Base-by-base conservation (phyloP, 2,329 filamentous ascomycete species). In the Colletotrichum ledebouriae region DNA sequence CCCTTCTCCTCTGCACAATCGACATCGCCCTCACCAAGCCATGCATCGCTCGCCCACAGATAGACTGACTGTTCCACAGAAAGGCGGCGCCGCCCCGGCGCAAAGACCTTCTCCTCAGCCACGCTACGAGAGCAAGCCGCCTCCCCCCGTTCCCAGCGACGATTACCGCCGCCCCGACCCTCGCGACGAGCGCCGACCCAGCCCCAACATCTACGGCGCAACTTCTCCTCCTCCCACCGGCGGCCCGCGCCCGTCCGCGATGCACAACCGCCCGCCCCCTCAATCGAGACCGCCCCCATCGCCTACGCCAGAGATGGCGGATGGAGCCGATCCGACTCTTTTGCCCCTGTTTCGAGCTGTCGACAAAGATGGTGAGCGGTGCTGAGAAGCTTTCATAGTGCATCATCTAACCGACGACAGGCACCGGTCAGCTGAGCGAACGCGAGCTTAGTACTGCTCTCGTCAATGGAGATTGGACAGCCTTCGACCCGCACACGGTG, bases 381-480 rank as follows among this genome's bases (percentile, higher is more conserved):
- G 20, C 25, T 33, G 44, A 39, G 15, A 60, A 10, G 12, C 17
- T n/a, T 10, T 34, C 10, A 29, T 20, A 42, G 44, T 3, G 25
- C 33, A 42, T 42, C 22, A 33, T 63, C 70, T 59, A 62, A 52
- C n/a, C 60, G 55, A 13, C 25, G 73, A 3, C 78, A 88, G 91
- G 89, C 63, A 94, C 87, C 59, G 94, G 95, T 20, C 89, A 94
- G 72, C 87, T 99, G 53, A 94, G 92, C 2, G 94, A 97, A 80
- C 86, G 86, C 59, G 95, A 98, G 79, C 90, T 99, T 47, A 91
- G 93, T 10, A 91, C 92, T 1, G 96, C 96, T 20, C 89, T 99
- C 6, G 94, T 98, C 68, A 99, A 99, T 77, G 95, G 94, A 63
- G 96, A 99, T 84, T 98, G 93, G 89, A 93, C 93, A 1, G 89